Conservation (phyloP, 306 rosid species). For the Castanea sativa region DNA sequence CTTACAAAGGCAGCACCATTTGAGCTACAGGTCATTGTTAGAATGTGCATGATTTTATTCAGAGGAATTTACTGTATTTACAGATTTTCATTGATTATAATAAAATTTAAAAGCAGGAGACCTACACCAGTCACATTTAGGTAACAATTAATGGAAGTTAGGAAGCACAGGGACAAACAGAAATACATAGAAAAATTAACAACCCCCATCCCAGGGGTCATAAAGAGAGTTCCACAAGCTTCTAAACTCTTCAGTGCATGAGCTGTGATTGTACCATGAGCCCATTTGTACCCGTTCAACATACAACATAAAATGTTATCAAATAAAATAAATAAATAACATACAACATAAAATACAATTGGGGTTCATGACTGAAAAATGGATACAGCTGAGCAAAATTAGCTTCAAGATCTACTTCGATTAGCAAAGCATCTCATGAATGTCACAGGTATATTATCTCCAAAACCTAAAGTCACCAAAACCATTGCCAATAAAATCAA, state of each 20-base stretch:
- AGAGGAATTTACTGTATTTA: background rate
- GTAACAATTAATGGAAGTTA: conserved; percentile 7
- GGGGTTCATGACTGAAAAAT: background rate
- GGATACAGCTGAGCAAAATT: background rate
- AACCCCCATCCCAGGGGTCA: conserved; percentile 92
- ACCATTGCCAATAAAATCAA: background rate
- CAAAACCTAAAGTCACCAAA: background rate
- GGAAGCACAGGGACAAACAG: conserved; percentile 4
- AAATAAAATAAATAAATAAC: background rate
- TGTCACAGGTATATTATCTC: background rate
- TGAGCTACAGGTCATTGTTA: background rate
- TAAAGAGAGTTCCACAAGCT: conserved; percentile 92
- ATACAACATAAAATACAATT: background rate
- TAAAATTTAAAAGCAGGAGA: background rate
- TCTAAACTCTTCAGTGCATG: conserved; percentile 82
- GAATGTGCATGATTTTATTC: background rate
- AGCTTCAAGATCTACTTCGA: background rate
- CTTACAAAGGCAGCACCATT: too few species aligned
- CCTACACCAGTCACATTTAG: background rate
- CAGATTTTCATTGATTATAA: background rate
- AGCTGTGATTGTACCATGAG: conserved; percentile 66
- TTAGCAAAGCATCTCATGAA: background rate
- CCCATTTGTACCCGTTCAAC: conserved; percentile 83
- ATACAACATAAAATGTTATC: background rate
- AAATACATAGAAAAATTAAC: conserved; percentile 18